Evolutionary conservation across 1,284 basidiomycete genomes (phyloP), one percentile per base, ranked within the genome.

Genomic region (Somion occarium): DNA sequence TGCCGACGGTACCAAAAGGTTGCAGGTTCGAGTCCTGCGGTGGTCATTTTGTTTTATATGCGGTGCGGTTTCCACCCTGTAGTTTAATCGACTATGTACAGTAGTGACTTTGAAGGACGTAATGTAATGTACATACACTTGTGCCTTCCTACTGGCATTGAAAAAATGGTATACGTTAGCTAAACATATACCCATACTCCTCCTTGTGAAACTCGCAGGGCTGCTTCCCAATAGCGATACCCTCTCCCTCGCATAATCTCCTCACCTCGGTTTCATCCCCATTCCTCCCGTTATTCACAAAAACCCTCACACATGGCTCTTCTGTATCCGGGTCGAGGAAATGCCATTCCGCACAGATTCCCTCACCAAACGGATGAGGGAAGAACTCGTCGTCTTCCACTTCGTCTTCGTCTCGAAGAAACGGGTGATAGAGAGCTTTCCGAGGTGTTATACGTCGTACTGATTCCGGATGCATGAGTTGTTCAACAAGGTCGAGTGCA

Each of bases 1-100:
- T 25, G 49, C 49, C 34, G 44, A 46, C 44, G 49, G 49, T 25
- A 51, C 49, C 83, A 85, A 83, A 83, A 85, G 83, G 83, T 81
- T 85, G 83, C 82, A 85, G 84, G 85, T 88, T 88, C 85, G 85
- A 88, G 83, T 85, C 85, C 82, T 86, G 83, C 83, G 79, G 82
- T 82, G 80, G 81, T 82, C 79, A 82, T 68, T 34, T 34, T 34
- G 7, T 34, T 34, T 7, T 15, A 34, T 7, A 7, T 34, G 7
- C 30, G 15, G 30, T 34, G 15, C 15, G 7, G 30, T 15, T 34
- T 34, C 30, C 15, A 34, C 30, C 30, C 30, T 34, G 30, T 7
- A 34, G 15, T 34, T 34, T 34, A 34, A 34, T n/a, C n/a, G n/a
- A n/a, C n/a, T n/a, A n/a, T n/a, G n/a, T n/a, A n/a, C n/a, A n/a